Evolutionary conservation across 805 yeast genomes (phyloP), one percentile per base, ranked within the genome.

Genomic region (Saccharomycopsis synnaedendra): DNA sequence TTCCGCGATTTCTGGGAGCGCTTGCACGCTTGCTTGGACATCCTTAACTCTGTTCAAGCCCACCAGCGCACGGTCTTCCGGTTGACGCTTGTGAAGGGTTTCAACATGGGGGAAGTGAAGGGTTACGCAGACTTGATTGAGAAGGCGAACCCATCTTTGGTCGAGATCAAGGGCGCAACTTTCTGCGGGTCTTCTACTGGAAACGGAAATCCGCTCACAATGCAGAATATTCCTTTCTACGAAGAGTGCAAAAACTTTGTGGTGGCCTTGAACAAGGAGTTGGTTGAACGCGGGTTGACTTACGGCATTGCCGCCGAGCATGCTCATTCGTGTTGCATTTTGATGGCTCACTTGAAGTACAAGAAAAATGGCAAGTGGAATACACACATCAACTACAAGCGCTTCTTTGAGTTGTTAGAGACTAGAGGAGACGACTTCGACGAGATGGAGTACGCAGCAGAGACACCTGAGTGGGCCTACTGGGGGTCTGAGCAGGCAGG

Each of bases 221-320:
- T 88, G 97, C 90, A 88, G 61, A 88, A 88, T 59, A 93, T 89
- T 48, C 97, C 97, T 41, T 88, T 85, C 60, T 88, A 88, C 60
- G 95, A 86, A 54, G 97, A 88, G 62, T 90, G 95, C 60, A 79
- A 78, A 56, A 67, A 63, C 5, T 88, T 88, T 62, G 96, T 87
- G 4, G 70, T 69, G 43, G 70, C 68, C 6, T 73, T 88, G 54
- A 75, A 76, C 41, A 66, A 67, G 8, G 87, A 81, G 56, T 70
- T 88, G 49, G 69, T 75, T 46, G 63, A 69, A 8, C 74, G 94
- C 56, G 88, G 88, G 1, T 68, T 82, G 32, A 72, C 71, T 31
- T 88, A 89, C 59, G 95, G 79, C 42, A 69, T 88, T 50, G 96
- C 96, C 7, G 95, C 96, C 0, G 96, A 89, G 63, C 97, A 88